Conservation (phyloP, 306 rosid genomes). For the Sphenostylis stenocarpa region DNA sequence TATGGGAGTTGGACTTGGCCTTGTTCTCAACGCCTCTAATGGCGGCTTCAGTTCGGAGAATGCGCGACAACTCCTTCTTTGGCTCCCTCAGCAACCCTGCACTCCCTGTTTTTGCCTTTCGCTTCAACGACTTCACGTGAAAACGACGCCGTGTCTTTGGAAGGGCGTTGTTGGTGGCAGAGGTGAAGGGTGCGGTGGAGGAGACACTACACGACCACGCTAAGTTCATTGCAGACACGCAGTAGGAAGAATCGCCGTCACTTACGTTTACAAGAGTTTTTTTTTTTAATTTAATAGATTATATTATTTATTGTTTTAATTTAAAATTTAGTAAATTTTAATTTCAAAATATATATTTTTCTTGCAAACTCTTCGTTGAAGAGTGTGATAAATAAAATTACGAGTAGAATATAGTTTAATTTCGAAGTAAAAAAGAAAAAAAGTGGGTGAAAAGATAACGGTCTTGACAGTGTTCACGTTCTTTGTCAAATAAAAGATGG, state of each 20-base stretch:
- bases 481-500: not conserved
- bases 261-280: too few relatives aligned
- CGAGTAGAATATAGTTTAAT: too few relatives aligned
- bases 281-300: too few relatives aligned
- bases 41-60: conserved; percentile 86
- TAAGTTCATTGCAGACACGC: not conserved
- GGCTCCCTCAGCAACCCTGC: conserved; percentile 54
- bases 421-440: too few relatives aligned
- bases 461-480: not conserved
- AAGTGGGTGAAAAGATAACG: not conserved
- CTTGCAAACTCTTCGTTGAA: too few relatives aligned
- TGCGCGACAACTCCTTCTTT: conserved; percentile 69
- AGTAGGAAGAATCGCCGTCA: too few relatives aligned
- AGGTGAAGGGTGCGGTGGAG: conserved; percentile 4
- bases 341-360: too few relatives aligned
- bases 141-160: conserved; percentile 28
- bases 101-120: conserved; percentile 38
- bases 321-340: too few relatives aligned
- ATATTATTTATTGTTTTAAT: too few relatives aligned
- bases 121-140: conserved; percentile 41
- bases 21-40: conserved; percentile 64
- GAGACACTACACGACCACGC: conserved; percentile 34
- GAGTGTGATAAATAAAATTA: too few relatives aligned
- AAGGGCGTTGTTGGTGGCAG: conserved; percentile 25
- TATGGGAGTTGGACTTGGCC: conserved; percentile 63